A percentile compares a stretch with the other conserved stretches of the same genome.
These are phyloP conservation scores for Coelastrella sp. DNA, from an alignment of 139 green algal genomes.

Conservation along the genomic window DNA sequence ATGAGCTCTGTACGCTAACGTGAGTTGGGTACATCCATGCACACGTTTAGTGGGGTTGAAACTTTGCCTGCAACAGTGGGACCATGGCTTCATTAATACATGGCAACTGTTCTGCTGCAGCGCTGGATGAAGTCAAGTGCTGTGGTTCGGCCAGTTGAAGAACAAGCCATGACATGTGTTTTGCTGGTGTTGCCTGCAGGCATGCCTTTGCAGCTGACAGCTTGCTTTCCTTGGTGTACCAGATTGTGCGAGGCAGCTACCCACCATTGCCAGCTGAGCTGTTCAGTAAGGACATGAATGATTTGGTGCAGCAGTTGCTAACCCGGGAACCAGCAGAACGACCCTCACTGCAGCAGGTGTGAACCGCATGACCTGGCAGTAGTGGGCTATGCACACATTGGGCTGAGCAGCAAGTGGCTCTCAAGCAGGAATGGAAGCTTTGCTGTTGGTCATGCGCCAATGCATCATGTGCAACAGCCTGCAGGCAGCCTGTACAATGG, in stretches of 20 bases:
- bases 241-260: slow-evolving; percentile 76
- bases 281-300: slow-evolving; percentile 55
- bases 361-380: not conserved
- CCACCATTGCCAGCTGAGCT: slow-evolving; percentile 61
- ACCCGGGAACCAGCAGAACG: slow-evolving; percentile 54
- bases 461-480: no score
- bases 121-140: no score
- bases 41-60: not conserved
- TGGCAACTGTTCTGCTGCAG: no score
- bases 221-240: slow-evolving; percentile 73
- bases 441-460: no score
- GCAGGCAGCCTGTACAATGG: no score
- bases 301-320: slow-evolving; percentile 65
- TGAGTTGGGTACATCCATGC: slow-evolving; percentile 37
- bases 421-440: no score
- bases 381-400: not conserved
- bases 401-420: no score
- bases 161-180: no score
- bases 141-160: no score
- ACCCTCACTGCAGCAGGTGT: slow-evolving; percentile 64
- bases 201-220: slow-evolving; percentile 80
- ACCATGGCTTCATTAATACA: not conserved
- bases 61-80: not conserved
- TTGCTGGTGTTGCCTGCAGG: slow-evolving; percentile 41
- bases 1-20: slow-evolving; percentile 86